A percentile compares a stretch with the other conserved stretches of the same genome.
Conservation (phyloP, 2,329 filamentous ascomycete species). For the Tolypocladium paradoxum region DNA sequence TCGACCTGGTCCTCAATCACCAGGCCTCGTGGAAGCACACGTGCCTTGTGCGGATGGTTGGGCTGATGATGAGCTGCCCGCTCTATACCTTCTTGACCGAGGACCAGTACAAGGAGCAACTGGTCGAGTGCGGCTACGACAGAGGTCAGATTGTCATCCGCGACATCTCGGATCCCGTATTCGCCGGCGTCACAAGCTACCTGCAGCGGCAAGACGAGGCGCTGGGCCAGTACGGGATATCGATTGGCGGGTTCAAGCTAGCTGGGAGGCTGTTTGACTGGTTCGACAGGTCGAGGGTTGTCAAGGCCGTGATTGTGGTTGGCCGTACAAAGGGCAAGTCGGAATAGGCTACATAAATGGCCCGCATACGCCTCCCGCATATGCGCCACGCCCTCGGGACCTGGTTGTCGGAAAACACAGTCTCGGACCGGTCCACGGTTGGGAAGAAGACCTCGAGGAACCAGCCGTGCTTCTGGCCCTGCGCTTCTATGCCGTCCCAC, state of each 20-base stretch:
- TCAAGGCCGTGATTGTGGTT: slow-evolving; percentile 25
- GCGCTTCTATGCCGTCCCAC: slow-evolving; percentile 3
- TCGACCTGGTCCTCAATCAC: slow-evolving; percentile 36
- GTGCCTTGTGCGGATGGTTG: slow-evolving; percentile 28
- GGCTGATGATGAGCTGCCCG: slow-evolving; percentile 36
- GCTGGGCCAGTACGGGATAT: slow-evolving; percentile 23
- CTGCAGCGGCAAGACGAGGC: slow-evolving; percentile 24
- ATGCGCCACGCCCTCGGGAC: slow-evolving; percentile 27
- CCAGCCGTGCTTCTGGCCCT: slow-evolving; percentile 20
- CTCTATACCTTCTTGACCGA: slow-evolving; percentile 36
- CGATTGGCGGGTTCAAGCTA: slow-evolving; percentile 24
- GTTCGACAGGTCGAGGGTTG: slow-evolving; percentile 21
- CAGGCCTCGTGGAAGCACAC: slow-evolving; percentile 15
- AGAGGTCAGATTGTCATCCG: slow-evolving; percentile 26
- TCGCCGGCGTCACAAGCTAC: slow-evolving; percentile 34
- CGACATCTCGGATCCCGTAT: slow-evolving; percentile 44
- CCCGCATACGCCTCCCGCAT: slow-evolving; percentile 26
- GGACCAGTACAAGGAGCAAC: slow-evolving; percentile 30
- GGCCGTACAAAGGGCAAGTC: slow-evolving; percentile 8
- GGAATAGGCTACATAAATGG: slow-evolving; percentile 2
- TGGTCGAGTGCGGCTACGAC: slow-evolving; percentile 37
- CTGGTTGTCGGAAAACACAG: slow-evolving; percentile 25
- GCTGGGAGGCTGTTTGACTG: slow-evolving; percentile 26
- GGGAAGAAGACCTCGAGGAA: slow-evolving; percentile 32
- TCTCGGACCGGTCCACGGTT: slow-evolving; percentile 30